These are phyloP conservation scores for Senna tora DNA, from an alignment of 306 rosid species.

Conservation along the genomic window DNA sequence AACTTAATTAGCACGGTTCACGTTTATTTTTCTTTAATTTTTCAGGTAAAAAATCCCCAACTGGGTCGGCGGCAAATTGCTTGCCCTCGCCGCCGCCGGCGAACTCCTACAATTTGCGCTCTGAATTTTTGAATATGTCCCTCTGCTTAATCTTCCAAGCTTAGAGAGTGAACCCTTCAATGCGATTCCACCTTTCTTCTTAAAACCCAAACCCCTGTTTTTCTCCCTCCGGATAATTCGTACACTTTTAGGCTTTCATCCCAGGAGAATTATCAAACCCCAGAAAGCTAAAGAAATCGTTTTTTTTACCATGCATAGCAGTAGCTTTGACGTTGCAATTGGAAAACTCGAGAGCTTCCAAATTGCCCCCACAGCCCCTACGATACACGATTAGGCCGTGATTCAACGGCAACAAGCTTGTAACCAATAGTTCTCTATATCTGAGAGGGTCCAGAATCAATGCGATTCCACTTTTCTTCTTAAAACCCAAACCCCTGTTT, in stretches of 20 bases:
- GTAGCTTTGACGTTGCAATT: too few relatives aligned
- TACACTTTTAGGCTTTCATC: conserved; percentile 4
- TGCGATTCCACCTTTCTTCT: neutral
- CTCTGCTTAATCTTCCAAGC: conserved; percentile 21
- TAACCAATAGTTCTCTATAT: conserved; percentile 20
- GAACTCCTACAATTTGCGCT: conserved; percentile 2
- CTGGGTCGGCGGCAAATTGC: neutral
- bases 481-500: too few relatives aligned
- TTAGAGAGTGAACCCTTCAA: conserved; percentile 11
- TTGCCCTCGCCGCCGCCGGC: conserved; percentile 22
- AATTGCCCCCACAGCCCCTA: neutral
- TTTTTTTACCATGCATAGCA: conserved; percentile 2
- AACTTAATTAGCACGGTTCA: conserved; percentile 26
- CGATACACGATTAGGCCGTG: neutral
- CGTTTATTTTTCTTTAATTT: conserved; percentile 3
- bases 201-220: conserved; percentile 34
- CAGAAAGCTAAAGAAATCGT: neutral
- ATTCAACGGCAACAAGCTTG: neutral
- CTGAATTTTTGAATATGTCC: conserved; percentile 2
- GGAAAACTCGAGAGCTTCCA: neutral
- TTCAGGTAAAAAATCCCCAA: neutral
- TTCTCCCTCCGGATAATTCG: neutral
- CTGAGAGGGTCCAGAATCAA: too few relatives aligned
- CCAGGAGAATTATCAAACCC: conserved; percentile 2
- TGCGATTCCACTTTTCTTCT: too few relatives aligned